These are phyloP conservation scores for Desmodesmus armatus DNA, from an alignment of 139 green algal species.

Conservation along the genomic window DNA sequence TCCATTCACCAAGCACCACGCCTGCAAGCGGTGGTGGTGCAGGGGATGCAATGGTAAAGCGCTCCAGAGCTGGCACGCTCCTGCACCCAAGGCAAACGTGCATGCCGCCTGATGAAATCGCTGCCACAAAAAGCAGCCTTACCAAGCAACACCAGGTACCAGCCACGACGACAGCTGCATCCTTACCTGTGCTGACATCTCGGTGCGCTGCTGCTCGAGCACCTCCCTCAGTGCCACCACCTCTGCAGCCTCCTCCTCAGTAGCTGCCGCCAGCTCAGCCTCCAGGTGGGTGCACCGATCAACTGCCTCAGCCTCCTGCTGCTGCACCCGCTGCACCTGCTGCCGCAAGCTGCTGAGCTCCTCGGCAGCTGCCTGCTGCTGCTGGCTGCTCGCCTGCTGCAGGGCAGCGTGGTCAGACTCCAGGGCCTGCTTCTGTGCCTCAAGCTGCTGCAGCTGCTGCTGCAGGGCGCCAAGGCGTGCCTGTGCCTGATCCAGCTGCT, in stretches of 20 bases:
- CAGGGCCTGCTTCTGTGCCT: neutral
- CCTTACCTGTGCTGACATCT: neutral
- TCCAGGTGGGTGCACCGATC: conserved; percentile 23
- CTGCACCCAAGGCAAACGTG: too few species aligned
- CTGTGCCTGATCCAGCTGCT: conserved; percentile 4
- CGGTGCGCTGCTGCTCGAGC: neutral
- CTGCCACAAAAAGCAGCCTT: too few species aligned
- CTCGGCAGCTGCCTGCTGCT: neutral
- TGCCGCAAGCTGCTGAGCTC: neutral
- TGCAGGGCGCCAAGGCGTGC: too few species aligned
- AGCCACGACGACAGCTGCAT: neutral
- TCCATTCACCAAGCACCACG: neutral
- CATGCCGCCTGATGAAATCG: too few species aligned
- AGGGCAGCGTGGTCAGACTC: conserved; percentile 2
- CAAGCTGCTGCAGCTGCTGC: neutral
- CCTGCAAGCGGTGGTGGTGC: too few species aligned
- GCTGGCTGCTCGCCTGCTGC: neutral
- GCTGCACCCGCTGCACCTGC: neutral
- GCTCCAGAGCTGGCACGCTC: too few species aligned
- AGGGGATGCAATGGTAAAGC: too few species aligned
- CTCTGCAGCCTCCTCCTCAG: neutral
- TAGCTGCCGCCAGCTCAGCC: neutral
- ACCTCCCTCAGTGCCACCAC: neutral
- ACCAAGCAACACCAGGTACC: too few species aligned
- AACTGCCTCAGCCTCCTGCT: too few species aligned